Base-by-base conservation (phyloP, 2,329 filamentous ascomycete species). In the Microascus cirrosus region DNA sequence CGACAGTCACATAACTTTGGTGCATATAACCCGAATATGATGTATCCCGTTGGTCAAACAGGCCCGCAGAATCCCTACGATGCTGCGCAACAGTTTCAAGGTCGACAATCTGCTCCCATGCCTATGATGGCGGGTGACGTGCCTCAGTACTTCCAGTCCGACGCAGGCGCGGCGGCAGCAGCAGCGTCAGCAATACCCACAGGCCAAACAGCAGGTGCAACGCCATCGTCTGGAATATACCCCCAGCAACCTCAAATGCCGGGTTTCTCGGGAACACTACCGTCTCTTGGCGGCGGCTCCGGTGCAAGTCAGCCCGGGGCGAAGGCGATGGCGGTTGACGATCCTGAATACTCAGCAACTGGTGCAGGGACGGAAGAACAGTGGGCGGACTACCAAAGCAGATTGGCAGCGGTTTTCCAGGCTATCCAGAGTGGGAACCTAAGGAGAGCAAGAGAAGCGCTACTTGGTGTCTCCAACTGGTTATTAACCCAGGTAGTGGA, bases 11-110 rank as follows among this genome's bases (percentile, higher is more conserved):
- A 79, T 64, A 70, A 70, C 63, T 85, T 83, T 65, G 71, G 74
- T 67, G 75, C 74, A 70, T 87, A 81, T 76, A 84, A 76, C 66
- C 72, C 84, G 57, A 82, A 82, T 62, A 84, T 93, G 75, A 86
- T 94, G 80, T 95, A 95, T 77, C 86, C 85, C 74, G 86, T 92
- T 66, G 76, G 80, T 68, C 84, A 85, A 69, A 76, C 83, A 66
- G 76, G 75, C 61, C 74, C 78, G 62, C 81, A 83, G 73, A 77
- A 75, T 73, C 70, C 82, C 75, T 77, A 86, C 73, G 95, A 95
- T 75, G 88, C 93, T 71, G 76, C 83, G 68, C 83, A 85, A 69
- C 86, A 86, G 68, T 95, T 90, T 75, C 80, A 85, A 67, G 77
- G 84, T 64, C 85, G 87, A 76, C 88, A 90, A 68, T 82, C 86